Evolutionary conservation across 2,329 filamentous ascomycete genomes (phyloP), one percentile per base, ranked within the genome.

Genomic region (Westerdykella sp.): DNA sequence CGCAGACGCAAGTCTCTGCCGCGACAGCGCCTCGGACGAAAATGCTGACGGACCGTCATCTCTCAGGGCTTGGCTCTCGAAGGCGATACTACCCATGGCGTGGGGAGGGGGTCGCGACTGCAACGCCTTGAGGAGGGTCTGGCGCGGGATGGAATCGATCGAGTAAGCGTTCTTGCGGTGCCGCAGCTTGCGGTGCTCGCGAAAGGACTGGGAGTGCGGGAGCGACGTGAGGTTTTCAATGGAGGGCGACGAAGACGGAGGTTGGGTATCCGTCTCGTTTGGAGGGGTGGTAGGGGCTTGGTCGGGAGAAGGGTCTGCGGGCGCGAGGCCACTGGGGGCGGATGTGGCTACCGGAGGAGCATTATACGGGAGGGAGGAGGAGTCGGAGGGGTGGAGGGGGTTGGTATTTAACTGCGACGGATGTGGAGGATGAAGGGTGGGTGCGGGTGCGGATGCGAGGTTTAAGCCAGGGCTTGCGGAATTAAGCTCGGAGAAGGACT

Each of bases 51-150:
- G 53, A 12, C 44, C 44, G 15, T 46, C 52, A 42, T 73, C 71
- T 43, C 69, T 66, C 42, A 73, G 44, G n/a, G 13, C 35, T 28
- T 34, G 34, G 15, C 47, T 48, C 12, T 58, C 54, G 57, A 62
- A 76, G 41, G 83, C 66, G 69, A 87, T 77, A 46, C 75, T 73
- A 66, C 76, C 70, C 49, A 86, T 68, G 22, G 81, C 80, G 16
- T 84, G 75, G 35, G 79, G 74, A 18, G n/a, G 32, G 12, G 71
- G 69, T 14, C 71, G 66, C 18, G 85, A 89, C 43, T 84, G 84
- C 53, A 91, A 70, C 5, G 85, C 86, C 70, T 93, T 90, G 72
- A 90, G 80, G 59, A 89, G 81, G 43, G 87, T 91, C 69, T 91
- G 87, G 50, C 81, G 81, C 11, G 87, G 85, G 52, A 90, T 73